These are phyloP conservation scores for Annulohypoxylon moriforme DNA, from an alignment of 495 filamentous ascomycete genomes.

Conservation along the genomic window DNA sequence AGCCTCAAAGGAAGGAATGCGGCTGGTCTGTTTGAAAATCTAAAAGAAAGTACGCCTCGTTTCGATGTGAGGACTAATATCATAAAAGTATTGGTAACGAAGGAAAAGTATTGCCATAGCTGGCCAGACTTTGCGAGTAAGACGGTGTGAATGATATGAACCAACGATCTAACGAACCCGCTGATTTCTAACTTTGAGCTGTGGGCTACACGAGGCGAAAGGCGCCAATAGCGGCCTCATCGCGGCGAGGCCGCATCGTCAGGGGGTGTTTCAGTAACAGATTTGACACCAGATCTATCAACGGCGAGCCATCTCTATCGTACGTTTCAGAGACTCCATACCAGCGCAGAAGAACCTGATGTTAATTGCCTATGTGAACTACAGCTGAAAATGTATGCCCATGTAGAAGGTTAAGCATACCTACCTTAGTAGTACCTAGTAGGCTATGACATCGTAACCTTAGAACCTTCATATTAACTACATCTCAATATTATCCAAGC, in stretches of 20 bases:
- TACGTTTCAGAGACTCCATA: neutral
- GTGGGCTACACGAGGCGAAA: neutral
- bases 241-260: slow-evolving; percentile 18
- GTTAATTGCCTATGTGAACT: neutral
- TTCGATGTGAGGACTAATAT: neutral
- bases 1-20: neutral
- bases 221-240: slow-evolving; percentile 20
- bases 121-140: neutral
- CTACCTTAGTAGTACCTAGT: too few relatives aligned
- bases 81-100: neutral
- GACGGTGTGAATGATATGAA: neutral
- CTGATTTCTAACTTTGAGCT: neutral
- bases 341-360: neutral
- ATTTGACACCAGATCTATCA: slow-evolving; percentile 16
- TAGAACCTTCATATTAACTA: too few relatives aligned
- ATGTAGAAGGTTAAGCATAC: too few relatives aligned
- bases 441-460: too few relatives aligned
- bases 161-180: neutral
- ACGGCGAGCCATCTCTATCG: neutral
- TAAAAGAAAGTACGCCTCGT: neutral
- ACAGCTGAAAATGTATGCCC: too few relatives aligned
- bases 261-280: slow-evolving; percentile 21
- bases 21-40: neutral
- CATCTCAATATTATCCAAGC: too few relatives aligned
- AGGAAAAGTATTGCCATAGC: neutral